These are phyloP conservation scores for Malus orientalis DNA, from an alignment of 306 rosid species.

Conservation along the genomic window DNA sequence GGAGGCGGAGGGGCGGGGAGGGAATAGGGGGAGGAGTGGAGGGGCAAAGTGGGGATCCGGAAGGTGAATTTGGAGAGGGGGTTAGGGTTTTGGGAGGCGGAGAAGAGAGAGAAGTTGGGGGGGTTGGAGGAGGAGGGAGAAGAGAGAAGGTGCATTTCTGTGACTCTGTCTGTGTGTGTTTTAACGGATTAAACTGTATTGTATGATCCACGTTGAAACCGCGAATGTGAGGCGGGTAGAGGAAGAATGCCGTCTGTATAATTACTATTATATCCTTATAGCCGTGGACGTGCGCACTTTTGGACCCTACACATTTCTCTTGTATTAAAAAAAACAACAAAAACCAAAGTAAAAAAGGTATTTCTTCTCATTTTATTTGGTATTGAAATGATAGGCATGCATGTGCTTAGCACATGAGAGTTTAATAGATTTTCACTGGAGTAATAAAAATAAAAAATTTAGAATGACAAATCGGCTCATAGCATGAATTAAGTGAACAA, in stretches of 20 bases:
- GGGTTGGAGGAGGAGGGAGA: slow-evolving; percentile 44
- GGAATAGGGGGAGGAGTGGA: slow-evolving; percentile 28
- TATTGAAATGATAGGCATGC: no score
- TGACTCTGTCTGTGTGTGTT: not conserved
- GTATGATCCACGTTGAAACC: slow-evolving; percentile 7
- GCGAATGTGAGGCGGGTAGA: slow-evolving; percentile 29
- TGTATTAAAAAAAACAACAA: not conserved
- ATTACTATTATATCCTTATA: slow-evolving; percentile 32
- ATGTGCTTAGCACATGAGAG: no score
- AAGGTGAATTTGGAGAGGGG: slow-evolving; percentile 33
- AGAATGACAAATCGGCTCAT: no score
- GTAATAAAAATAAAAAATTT: no score
- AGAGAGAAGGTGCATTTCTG: slow-evolving; percentile 38
- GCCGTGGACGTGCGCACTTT: not conserved
- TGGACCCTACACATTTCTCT: not conserved
- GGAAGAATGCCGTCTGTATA: slow-evolving; percentile 11
- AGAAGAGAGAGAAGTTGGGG: slow-evolving; percentile 41
- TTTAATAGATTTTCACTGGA: no score
- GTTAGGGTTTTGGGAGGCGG: slow-evolving; percentile 47
- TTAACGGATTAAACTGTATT: slow-evolving; percentile 33
- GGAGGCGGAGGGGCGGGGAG: slow-evolving; percentile 27
- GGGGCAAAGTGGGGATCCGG: slow-evolving; percentile 37
- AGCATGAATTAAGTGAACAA: no score
- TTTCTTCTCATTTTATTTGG: no score
- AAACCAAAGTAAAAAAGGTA: no score